Conservation (phyloP, 2,329 filamentous ascomycete genomes). For the Calonectria pseudoreteaudii region DNA sequence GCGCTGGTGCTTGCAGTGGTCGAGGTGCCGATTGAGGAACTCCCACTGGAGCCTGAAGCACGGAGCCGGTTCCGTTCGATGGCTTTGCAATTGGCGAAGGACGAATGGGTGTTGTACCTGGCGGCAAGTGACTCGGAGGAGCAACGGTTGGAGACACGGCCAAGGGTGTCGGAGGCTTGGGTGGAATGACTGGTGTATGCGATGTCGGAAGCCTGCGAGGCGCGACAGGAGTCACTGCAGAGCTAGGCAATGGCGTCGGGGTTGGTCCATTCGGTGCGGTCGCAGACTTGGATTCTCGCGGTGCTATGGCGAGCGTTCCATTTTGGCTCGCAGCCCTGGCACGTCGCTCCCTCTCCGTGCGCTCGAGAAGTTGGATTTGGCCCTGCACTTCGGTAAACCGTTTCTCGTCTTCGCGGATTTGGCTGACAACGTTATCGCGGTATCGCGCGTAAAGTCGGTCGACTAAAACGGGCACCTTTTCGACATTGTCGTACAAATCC, state of each 20-base stretch:
- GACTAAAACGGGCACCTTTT: slow-evolving; percentile 77
- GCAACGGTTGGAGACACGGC: slow-evolving; percentile 41
- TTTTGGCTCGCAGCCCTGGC: slow-evolving; percentile 52
- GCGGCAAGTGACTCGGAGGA: slow-evolving; percentile 43
- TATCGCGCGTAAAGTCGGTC: slow-evolving; percentile 82
- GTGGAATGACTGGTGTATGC: slow-evolving; percentile 50
- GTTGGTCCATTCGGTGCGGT: slow-evolving; percentile 39
- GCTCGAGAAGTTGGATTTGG: slow-evolving; percentile 77
- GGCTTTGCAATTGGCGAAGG: slow-evolving; percentile 47
- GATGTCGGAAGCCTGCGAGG: slow-evolving; percentile 44
- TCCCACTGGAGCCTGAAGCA: slow-evolving; percentile 52
- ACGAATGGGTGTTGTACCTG: slow-evolving; percentile 44
- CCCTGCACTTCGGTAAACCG: slow-evolving; percentile 71
- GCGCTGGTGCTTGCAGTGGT: slow-evolving; percentile 46
- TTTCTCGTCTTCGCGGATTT: slow-evolving; percentile 81
- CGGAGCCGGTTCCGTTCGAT: slow-evolving; percentile 43
- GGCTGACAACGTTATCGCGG: slow-evolving; percentile 73
- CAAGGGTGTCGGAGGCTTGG: slow-evolving; percentile 45
- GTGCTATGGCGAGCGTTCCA: slow-evolving; percentile 46
- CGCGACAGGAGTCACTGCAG: slow-evolving; percentile 33
- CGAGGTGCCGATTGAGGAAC: slow-evolving; percentile 47
- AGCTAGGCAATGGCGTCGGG: slow-evolving; percentile 31
- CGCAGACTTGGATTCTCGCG: slow-evolving; percentile 47
- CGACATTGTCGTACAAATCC: slow-evolving; percentile 74
- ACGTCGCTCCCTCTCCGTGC: slow-evolving; percentile 52